These are phyloP conservation scores for Breviolum minutum DNA, from an alignment of 73 alveolate genomes.

Conservation along the genomic window DNA sequence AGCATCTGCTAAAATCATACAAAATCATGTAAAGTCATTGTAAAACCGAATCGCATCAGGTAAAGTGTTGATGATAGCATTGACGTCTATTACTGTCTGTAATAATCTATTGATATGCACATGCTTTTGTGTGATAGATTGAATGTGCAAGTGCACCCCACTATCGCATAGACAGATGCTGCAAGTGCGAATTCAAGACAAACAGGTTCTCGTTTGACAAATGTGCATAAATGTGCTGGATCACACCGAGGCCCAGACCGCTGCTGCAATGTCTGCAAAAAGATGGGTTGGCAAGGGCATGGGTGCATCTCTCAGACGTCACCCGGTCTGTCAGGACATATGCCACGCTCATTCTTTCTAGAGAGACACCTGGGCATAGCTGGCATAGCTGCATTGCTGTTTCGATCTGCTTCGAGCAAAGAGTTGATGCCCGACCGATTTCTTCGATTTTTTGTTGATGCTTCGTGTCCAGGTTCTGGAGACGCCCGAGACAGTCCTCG, in stretches of 20 bases:
- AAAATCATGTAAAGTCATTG: too few relatives aligned
- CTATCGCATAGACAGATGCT: too few relatives aligned
- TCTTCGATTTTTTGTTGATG: neutral
- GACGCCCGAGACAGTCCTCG: slow-evolving; percentile 88
- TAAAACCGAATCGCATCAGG: too few relatives aligned
- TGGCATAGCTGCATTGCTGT: neutral
- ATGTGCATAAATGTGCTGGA: neutral
- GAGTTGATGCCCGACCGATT: neutral
- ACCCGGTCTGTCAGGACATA: neutral
- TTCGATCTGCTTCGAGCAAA: too few relatives aligned
- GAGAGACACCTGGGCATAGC: neutral
- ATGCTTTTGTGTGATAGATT: too few relatives aligned
- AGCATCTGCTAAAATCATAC: too few relatives aligned
- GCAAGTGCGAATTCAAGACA: neutral
- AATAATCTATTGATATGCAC: too few relatives aligned
- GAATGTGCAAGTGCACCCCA: too few relatives aligned
- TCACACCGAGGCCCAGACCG: slow-evolving; percentile 49
- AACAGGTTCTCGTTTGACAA: neutral
- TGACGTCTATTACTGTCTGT: too few relatives aligned
- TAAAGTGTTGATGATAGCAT: neutral
- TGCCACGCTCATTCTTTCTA: neutral
- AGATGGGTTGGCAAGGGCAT: slow-evolving; percentile 95
- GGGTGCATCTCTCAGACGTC: slow-evolving; percentile 35
- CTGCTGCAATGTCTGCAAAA: slow-evolving; percentile 93
- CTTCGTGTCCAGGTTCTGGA: slow-evolving; percentile 44